These are phyloP conservation scores for Rhodocollybia butyracea DNA, from an alignment of 768 basidiomycete species.

Conservation along the genomic window DNA sequence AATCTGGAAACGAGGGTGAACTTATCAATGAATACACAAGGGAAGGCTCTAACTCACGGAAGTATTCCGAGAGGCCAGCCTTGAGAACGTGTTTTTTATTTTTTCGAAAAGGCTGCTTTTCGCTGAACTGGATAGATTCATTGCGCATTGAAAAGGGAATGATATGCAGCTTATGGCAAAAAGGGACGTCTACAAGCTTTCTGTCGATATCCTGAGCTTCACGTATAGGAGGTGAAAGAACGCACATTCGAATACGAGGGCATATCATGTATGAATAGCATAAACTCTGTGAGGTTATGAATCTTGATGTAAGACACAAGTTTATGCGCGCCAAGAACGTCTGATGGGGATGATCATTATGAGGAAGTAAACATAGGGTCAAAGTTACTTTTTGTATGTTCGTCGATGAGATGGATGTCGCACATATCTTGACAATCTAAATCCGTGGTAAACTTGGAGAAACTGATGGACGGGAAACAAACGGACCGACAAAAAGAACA, in stretches of 20 bases:
- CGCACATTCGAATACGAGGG: constrained; percentile 46
- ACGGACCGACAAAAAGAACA: constrained; percentile 66
- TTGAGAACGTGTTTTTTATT: constrained; percentile 51
- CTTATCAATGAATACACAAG: not conserved
- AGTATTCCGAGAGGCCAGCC: constrained; percentile 43
- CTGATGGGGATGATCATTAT: not conserved
- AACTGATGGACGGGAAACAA: not conserved
- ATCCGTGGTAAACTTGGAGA: constrained; percentile 3
- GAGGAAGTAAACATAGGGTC: not conserved
- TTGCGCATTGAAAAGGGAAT: constrained; percentile 57
- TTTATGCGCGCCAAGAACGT: constrained; percentile 4
- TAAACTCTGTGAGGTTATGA: constrained; percentile 48
- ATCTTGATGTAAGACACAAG: constrained; percentile 40
- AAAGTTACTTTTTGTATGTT: constrained; percentile 24
- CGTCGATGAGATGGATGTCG: constrained; percentile 26
- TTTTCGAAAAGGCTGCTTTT: constrained; percentile 44
- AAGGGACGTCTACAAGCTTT: constrained; percentile 43
- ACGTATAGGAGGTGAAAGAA: not conserved
- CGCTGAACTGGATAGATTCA: constrained; percentile 33
- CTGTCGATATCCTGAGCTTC: not conserved
- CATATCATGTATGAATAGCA: constrained; percentile 58
- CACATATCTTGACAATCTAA: constrained; percentile 49
- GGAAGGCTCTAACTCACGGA: constrained; percentile 35
- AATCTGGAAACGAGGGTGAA: constrained; percentile 33
- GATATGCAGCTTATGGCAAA: constrained; percentile 67